Percentiles rank a stretch among this genome's conserved stretches.
These are phyloP conservation scores for Colletotrichum karsti DNA, from an alignment of 2,329 filamentous ascomycete species.

Conservation along the genomic window DNA sequence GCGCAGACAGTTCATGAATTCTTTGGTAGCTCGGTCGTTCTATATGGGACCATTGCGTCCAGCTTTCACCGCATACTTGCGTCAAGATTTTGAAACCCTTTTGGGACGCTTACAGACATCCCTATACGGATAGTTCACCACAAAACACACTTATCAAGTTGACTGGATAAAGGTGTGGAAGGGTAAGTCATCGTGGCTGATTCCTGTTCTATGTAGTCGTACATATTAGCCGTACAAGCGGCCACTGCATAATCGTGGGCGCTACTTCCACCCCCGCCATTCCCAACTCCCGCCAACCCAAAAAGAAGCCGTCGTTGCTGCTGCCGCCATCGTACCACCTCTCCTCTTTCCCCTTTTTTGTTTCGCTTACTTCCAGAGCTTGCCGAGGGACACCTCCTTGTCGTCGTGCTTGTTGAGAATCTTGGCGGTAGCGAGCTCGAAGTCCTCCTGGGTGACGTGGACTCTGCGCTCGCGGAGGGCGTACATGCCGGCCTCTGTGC, in stretches of 20 bases:
- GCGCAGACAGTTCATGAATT: too few relatives aligned
- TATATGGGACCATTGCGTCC: too few relatives aligned
- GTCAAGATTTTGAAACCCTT: too few relatives aligned
- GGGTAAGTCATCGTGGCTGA: constrained; percentile 24
- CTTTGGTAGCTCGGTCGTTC: too few relatives aligned
- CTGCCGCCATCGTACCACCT: constrained; percentile 11
- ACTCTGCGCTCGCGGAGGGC: constrained; percentile 94
- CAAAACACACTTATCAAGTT: too few relatives aligned
- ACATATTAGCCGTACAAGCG: constrained; percentile 30
- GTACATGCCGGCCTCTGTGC: constrained; percentile 98
- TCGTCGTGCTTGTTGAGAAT: constrained; percentile 99
- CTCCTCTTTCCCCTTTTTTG: constrained; percentile 2
- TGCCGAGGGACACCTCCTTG: constrained; percentile 91
- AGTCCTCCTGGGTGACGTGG: constrained; percentile 98
- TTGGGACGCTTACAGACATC: too few relatives aligned
- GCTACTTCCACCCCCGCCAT: constrained; percentile 13
- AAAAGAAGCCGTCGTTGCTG: constrained; percentile 22
- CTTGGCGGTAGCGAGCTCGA: constrained; percentile 98
- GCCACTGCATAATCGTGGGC: constrained; percentile 9
- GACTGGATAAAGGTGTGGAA: neutral
- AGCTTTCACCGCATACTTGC: too few relatives aligned
- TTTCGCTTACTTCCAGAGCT: constrained; percentile 68
- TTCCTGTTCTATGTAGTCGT: constrained; percentile 29
- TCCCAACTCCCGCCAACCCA: constrained; percentile 24
- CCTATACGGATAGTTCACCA: too few relatives aligned